Evolutionary conservation across 78 protist genomes (phyloP).

Genomic region (Dictyostelium purpureum): DNA sequence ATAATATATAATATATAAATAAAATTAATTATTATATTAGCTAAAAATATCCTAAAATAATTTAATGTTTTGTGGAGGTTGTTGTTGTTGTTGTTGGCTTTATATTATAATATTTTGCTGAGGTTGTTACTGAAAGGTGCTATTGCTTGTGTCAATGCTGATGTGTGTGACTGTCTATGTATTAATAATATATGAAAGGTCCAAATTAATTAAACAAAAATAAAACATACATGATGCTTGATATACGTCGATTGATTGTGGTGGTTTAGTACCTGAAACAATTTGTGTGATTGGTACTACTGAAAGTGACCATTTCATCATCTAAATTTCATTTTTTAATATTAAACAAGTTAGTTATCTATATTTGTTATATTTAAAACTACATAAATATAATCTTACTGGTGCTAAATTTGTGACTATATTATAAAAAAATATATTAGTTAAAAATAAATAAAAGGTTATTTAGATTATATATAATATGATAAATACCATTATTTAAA

Average conservation of each 20-base stretch:
- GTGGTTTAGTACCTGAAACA: constrained; percentile 55
- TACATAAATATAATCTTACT: neutral
- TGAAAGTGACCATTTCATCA: constrained; percentile 78
- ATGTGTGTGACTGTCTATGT: no score
- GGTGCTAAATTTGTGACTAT: constrained; percentile 72
- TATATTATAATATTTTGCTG: neutral
- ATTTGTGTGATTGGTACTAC: constrained; percentile 64
- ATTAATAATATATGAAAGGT: no score
- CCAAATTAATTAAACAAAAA: no score
- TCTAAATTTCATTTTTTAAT: neutral
- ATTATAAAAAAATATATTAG: neutral
- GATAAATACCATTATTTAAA: constrained; percentile 31
- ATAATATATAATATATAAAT: no score
- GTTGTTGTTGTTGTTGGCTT: no score
- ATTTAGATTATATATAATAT: neutral
- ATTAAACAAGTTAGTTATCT: neutral
- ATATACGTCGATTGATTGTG: constrained; percentile 35
- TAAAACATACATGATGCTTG: constrained; percentile 13
- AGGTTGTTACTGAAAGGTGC: no score
- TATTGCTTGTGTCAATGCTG: no score
- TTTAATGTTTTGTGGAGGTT: neutral
- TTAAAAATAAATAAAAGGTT: neutral
- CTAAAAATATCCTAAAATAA: no score
- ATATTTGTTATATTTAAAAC: neutral
- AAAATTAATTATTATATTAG: no score